phyloP scores from a whole-genome alignment of 2,329 filamentous ascomycete genomes.

The Pezicula radicicola region DNA sequence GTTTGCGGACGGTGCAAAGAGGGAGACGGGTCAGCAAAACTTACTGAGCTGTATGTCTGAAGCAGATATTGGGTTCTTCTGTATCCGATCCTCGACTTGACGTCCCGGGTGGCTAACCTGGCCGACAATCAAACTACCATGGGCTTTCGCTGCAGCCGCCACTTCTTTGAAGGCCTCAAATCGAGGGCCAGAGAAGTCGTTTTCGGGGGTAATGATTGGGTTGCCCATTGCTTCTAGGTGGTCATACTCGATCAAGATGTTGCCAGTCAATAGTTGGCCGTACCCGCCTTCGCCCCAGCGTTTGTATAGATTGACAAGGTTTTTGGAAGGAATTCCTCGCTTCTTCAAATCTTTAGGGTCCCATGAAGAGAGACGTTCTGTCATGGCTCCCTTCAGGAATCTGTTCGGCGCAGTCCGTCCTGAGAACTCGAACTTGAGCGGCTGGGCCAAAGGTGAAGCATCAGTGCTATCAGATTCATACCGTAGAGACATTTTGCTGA shows the following conservation, averaged over 20 bases:
- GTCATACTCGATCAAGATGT: slow-evolving; percentile 61
- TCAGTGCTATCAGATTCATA: slow-evolving; percentile 21
- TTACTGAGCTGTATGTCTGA: slow-evolving; percentile 34
- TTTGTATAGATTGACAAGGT: slow-evolving; percentile 54
- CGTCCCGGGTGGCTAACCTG: slow-evolving; percentile 61
- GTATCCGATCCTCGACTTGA: slow-evolving; percentile 30
- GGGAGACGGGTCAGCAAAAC: neutral
- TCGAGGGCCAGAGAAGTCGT: slow-evolving; percentile 49
- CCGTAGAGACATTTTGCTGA: slow-evolving; percentile 14
- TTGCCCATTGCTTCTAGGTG: slow-evolving; percentile 55
- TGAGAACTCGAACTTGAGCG: slow-evolving; percentile 48
- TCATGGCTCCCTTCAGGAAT: slow-evolving; percentile 68
- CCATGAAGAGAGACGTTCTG: slow-evolving; percentile 61
- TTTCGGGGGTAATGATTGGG: slow-evolving; percentile 52
- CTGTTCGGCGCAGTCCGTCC: slow-evolving; percentile 57
- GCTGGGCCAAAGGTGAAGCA: slow-evolving; percentile 37
- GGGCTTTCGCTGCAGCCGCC: slow-evolving; percentile 49
- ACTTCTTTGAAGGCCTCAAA: slow-evolving; percentile 58
- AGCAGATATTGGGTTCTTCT: slow-evolving; percentile 36
- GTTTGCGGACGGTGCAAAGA: neutral
- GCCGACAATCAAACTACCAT: slow-evolving; percentile 55
- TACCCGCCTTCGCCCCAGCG: slow-evolving; percentile 57
- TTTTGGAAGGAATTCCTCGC: slow-evolving; percentile 50
- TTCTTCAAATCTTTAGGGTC: slow-evolving; percentile 46
- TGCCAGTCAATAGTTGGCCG: slow-evolving; percentile 59